Base-by-base conservation (phyloP, 164 flowering plant genomes). In the Tinospora cordifolia region DNA sequence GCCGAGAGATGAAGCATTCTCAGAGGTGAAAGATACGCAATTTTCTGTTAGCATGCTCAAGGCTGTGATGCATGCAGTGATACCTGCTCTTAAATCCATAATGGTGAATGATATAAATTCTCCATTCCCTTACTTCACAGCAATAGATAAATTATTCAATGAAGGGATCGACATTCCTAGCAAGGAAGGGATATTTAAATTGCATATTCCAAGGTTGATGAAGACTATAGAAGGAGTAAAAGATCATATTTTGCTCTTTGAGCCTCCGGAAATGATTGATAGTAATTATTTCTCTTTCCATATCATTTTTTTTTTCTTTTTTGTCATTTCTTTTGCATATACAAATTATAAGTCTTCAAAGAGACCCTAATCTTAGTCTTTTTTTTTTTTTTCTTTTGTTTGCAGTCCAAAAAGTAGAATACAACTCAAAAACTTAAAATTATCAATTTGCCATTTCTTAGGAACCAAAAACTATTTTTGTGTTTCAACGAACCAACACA, bases 1-100 rank as follows among this genome's bases (percentile, higher is more conserved):
- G 65, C 86, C 86, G 12, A 71, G 86, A 57, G 86, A 83, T 25
- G 86, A 81, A 27, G 60, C 65, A 13, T 84, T 84, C 69, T 59
- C 80, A 5, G 76, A 75, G 54, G 67, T 77, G 70, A 84, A 84
- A 72, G 26, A 40, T 27, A 0, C 30, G 36, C 57, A 59, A 8
- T 84, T 84, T 68, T 41, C 76, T 0, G 59, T 44, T 0, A 75
- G 39, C 26, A 63, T 71, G 0, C 24, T 73, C 8, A 41, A 22
- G 57, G 67, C 76, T 1, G 74, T 75, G 26, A 11, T 83, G 15
- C 77, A 77, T 26, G 71, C 76, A 1, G 11, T 83, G 41, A 0
- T 85, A 3, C 85, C 84, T 0, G 1, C 68, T 0, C 2, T 84
- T 0, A 70, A 54, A 41, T 10, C 14, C 14, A 10, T 73, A 0